Evolutionary conservation across 1,284 basidiomycete genomes (phyloP).

Genomic region (Cutaneotrichosporon cavernicola): DNA sequence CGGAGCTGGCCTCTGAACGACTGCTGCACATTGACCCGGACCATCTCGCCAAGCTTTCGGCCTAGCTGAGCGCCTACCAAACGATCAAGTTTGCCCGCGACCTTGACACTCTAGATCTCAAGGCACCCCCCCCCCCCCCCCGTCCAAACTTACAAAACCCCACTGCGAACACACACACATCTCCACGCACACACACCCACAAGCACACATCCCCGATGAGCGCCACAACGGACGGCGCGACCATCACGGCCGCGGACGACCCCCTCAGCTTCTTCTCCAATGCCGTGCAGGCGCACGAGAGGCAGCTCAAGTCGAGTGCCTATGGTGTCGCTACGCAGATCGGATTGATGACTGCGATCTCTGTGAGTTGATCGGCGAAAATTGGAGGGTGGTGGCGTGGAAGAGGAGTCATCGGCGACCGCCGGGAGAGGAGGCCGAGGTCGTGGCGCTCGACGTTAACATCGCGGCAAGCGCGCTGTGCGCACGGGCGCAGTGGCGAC

Average conservation of each 20-base stretch:
- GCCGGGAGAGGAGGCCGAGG: not conserved
- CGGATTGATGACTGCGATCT: conserved; percentile 66
- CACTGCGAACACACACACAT: too few species aligned
- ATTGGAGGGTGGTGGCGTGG: not conserved
- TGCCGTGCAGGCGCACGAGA: conserved; percentile 40
- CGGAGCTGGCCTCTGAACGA: conserved; percentile 12
- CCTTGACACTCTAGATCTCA: too few species aligned
- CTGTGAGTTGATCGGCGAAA: conserved; percentile 55
- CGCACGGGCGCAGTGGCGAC: too few species aligned
- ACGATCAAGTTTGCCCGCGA: too few species aligned
- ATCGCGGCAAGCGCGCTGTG: too few species aligned
- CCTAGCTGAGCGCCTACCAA: too few species aligned
- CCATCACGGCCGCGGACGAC: conserved; percentile 29
- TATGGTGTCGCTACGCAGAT: conserved; percentile 79
- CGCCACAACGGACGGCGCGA: conserved; percentile 30
- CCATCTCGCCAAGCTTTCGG: not conserved
- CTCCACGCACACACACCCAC: not conserved
- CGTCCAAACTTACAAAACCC: too few species aligned
- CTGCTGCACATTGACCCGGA: not conserved
- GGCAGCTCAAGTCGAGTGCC: conserved; percentile 56
- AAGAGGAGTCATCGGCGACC: not conserved
- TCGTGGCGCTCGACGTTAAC: too few species aligned
- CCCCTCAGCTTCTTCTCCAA: conserved; percentile 28
- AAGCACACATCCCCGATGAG: not conserved
- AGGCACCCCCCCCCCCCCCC: too few species aligned